These are phyloP conservation scores for Triticum turgidum DNA, from an alignment of 176 grass and related monocot species.

Conservation along the genomic window DNA sequence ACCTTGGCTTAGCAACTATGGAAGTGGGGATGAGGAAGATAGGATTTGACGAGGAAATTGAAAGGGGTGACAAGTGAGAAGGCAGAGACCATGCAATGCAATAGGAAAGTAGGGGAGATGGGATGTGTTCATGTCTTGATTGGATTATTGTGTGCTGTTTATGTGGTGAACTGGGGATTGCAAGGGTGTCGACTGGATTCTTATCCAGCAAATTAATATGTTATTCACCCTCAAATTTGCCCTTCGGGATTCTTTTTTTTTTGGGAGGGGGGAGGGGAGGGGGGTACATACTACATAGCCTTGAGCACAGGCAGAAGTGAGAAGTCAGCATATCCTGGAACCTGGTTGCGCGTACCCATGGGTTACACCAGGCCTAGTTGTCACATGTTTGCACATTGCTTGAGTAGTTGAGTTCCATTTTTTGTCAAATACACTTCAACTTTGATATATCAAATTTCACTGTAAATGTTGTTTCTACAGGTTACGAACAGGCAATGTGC, in stretches of 20 bases:
- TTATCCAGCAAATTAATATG: neutral
- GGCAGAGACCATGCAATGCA: neutral
- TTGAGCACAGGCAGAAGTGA: neutral
- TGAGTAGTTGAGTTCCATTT: neutral
- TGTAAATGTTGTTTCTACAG: constrained; percentile 33
- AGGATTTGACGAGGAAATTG: neutral
- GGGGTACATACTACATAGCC: neutral
- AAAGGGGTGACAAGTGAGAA: neutral
- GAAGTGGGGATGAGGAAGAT: neutral
- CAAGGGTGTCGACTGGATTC: neutral
- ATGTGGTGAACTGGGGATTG: neutral
- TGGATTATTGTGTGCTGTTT: neutral
- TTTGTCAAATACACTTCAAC: constrained; percentile 22
- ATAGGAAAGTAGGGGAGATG: neutral
- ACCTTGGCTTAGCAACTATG: neutral
- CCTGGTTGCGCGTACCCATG: neutral
- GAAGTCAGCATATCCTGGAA: neutral
- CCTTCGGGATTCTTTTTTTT: neutral
- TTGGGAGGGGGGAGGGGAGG: too few relatives aligned
- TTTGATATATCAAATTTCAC: constrained; percentile 11
- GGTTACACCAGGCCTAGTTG: neutral
- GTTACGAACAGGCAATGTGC: constrained; percentile 85
- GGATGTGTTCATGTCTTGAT: neutral
- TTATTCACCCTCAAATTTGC: neutral
- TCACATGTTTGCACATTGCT: neutral